Evolutionary conservation across 441 rosid species (phyloP), one percentile per base, ranked within the genome.

Genomic region (Breynia disticha): DNA sequence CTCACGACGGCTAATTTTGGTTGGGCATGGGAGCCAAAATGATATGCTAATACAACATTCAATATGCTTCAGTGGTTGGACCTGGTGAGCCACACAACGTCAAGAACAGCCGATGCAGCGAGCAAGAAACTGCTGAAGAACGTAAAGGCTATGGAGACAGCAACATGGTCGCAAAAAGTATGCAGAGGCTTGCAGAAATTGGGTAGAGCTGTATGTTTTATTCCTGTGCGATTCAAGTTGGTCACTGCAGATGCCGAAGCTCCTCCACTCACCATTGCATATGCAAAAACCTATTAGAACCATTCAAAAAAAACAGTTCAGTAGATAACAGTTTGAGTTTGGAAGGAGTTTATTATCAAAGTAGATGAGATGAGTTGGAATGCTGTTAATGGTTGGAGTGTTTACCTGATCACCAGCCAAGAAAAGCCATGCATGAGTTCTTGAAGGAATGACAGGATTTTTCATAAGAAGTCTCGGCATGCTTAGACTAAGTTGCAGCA

Each of bases 211-310:
- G 86, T 73, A 49, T 82, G 94, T 49, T 76, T 72, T 53, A 90
- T 78, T 47, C 95, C 97, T 0, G 87, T 84, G 38, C 79, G 81
- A 60, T 90, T 90, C 79, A 90, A 74, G 72, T 84, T 79, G 55
- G 80, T 74, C 37, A 87, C 84, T n/a, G 95, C 95, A 0, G 87
- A 66, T 22, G 96, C 80, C 3, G 95, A 89, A 0, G 97, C 81
- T 13, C 82, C 94, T 0, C 90, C 97, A 54, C 95, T 81, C 60
- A 80, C 59, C 87, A 74, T 70, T 7, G 74, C 82, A 44, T 83
- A 83, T 0, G 90, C 86, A 21, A 84, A 60, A 19, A 81, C 68
- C 94, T 87, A 74, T 24, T n/a, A n/a, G n/a, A n/a, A n/a, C n/a
- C n/a, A n/a, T n/a, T n/a, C n/a, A n/a, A n/a, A n/a, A n/a, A n/a